Evolutionary conservation across 352 stramenopile species (phyloP).

Genomic region (Blastocystis sp.): DNA sequence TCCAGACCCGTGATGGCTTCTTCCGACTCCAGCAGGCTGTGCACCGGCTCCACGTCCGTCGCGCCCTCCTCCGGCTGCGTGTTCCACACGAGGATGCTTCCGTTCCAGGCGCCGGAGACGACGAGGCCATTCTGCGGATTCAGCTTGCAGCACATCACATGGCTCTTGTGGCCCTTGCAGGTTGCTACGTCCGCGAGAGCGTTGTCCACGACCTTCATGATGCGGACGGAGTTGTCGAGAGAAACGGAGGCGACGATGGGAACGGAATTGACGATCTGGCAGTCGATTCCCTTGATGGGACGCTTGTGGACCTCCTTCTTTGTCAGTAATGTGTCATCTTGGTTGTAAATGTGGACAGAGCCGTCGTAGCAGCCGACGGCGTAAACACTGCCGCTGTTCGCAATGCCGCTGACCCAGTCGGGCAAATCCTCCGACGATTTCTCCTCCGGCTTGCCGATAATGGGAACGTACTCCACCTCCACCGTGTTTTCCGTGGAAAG

Average conservation of each 20-base stretch:
- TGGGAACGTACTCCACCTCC: slow-evolving; percentile 58
- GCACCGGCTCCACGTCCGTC: slow-evolving; percentile 26
- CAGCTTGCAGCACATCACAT: slow-evolving; percentile 37
- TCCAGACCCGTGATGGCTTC: not conserved
- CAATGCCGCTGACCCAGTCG: slow-evolving; percentile 61
- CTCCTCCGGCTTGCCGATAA: slow-evolving; percentile 71
- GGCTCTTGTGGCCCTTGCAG: slow-evolving; percentile 39
- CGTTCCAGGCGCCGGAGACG: slow-evolving; percentile 46
- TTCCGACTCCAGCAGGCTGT: slow-evolving; percentile 19
- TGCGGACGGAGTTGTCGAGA: slow-evolving; percentile 29
- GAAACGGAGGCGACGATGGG: slow-evolving; percentile 25
- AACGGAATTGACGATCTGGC: not conserved
- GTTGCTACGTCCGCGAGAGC: not conserved
- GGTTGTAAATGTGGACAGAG: slow-evolving; percentile 42
- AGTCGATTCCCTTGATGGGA: slow-evolving; percentile 61
- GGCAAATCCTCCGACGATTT: slow-evolving; percentile 64
- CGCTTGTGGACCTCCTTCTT: slow-evolving; percentile 11
- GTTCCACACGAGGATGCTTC: slow-evolving; percentile 56
- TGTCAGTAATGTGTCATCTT: slow-evolving; percentile 20
- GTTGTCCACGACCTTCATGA: not conserved
- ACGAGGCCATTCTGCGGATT: not conserved
- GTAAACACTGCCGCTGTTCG: not conserved
- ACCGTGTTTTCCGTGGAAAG: slow-evolving; percentile 50
- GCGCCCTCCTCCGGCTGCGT: not conserved
- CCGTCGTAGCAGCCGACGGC: slow-evolving; percentile 68